phyloP scores from a whole-genome alignment of 257 asterid genomes.

The Phtheirospermum japonicum region DNA sequence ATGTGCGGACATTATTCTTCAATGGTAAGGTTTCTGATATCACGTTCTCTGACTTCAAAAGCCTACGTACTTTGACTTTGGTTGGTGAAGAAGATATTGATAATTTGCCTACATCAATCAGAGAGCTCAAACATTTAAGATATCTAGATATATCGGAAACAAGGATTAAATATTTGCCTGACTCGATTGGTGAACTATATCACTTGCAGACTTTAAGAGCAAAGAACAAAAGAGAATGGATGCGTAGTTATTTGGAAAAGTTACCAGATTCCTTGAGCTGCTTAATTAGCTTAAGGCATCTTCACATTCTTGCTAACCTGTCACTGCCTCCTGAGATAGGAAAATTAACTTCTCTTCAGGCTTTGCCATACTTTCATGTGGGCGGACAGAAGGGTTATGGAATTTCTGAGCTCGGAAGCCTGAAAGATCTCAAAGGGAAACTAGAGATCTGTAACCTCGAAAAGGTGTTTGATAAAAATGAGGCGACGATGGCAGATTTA shows the following conservation, averaged over 20 bases:
- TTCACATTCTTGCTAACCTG: no score
- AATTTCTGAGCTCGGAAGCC: constrained; percentile 11
- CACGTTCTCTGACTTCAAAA: constrained; percentile 9
- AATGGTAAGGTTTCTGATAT: no score
- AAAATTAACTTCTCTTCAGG: no score
- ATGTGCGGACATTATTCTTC: no score
- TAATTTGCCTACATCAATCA: constrained; percentile 17
- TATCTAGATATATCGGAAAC: constrained; percentile 9
- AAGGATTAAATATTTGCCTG: no score
- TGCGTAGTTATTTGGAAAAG: background rate
- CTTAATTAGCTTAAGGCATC: no score
- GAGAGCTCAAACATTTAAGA: constrained; percentile 13
- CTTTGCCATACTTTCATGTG: no score
- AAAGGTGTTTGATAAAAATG: background rate
- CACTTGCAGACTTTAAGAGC: constrained; percentile 24
- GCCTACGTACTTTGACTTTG: constrained; percentile 23
- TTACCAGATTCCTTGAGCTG: no score
- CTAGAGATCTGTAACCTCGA: constrained; percentile 19
- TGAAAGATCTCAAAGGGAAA: constrained; percentile 17
- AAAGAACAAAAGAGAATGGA: no score
- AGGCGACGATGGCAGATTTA: constrained; percentile 12
- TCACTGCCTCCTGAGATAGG: no score
- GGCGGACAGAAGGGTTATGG: constrained; percentile 23
- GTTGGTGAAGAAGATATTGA: constrained; percentile 10
- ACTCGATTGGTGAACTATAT: no score